Evolutionary conservation across 2,329 filamentous ascomycete genomes (phyloP), one percentile per base, ranked within the genome.

Genomic region (Pseudogymnoascus sp.): DNA sequence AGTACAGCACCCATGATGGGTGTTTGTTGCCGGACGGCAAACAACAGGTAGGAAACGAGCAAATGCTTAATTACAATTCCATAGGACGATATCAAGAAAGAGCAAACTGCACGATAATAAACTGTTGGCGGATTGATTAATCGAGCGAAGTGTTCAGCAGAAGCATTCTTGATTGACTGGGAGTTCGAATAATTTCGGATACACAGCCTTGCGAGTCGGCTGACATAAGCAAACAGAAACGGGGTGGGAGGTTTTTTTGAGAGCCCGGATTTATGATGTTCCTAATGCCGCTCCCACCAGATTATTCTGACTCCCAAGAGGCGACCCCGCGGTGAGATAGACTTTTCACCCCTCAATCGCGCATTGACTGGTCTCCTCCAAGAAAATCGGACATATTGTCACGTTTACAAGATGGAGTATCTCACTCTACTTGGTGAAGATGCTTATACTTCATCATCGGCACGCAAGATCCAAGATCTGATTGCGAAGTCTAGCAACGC

Each of bases 1-100:
- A 68, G 35, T 59, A 74, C 61, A 10, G 68, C 70, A 70, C 72
- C 72, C 17, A 65, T 72, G 68, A 59, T 62, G 51, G 58, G 33
- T 8, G 29, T 6, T 55, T 35, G 12, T n/a, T 33, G 48, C 48
- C 29, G 48, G 29, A 6, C 48, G 48, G 48, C 29, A 55, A 33
- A 55, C 48, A 55, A 31, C 44, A 55, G 33, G 35, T 55, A 55
- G 21, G 10, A 55, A 55, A 55, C 6, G 7, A 55, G 48, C 48
- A 55, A 55, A 55, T 55, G 48, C 29, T 7, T 7, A 55, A 55
- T 55, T 55, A 55, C 48, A 55, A 55, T 55, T 55, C 48, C 48
- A 55, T 55, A 5, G 13, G 29, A 55, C 33, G 9, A 13, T 21
- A 15, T 33, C 48, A 55, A 55, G 48, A 55, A 55, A 17, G 15